Base-by-base conservation (phyloP, 768 basidiomycete species). In the Boletellus sp. region DNA sequence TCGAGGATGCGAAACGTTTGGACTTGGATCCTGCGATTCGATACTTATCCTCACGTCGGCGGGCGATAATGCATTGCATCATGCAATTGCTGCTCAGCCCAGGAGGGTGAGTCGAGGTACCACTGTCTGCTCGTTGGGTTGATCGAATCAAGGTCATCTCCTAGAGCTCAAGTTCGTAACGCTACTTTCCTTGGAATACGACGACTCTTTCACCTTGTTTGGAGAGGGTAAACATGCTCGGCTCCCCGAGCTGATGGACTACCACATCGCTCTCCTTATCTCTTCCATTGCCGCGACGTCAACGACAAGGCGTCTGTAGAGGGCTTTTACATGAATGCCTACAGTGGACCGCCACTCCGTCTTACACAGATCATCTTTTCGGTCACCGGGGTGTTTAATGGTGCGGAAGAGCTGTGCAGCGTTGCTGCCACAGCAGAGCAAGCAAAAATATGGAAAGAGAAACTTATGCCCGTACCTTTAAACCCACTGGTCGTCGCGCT, bases 131-230 rank as follows among this genome's bases (percentile, higher is more conserved):
- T 52, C 11, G 28, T 46, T 20, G 32, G 6, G 26, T 37, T 54
- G 1, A 13, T 43, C 26, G 16, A 79, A 83, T 58, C 86, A 88
- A 74, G 83, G 84, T 3, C 87, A 90, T 63, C 75, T 90, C 10
- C 71, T 90, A 24, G 88, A 90, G 67, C 75, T 90, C 31, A 90
- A 90, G 67, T 77, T 90, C 3, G 87, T 87, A 3, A 77, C 81
- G 0, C 73, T 85, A 46, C 73, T 78, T 50, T 67, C 62, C 26
- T 71, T 90, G 9, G 66, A 70, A 0, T 83, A 83, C 61, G 70
- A 83, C 61, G 70, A 76, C 1, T 84, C 84, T 62, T 90, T 76
- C 52, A 65, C 75, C 67, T 68, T 31, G n/a, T n/a, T n/a, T n/a
- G n/a, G n/a, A n/a, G n/a, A n/a, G n/a, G n/a, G n/a, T n/a, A n/a